Evolutionary conservation across 2,329 filamentous ascomycete species (phyloP), one percentile per base, ranked within the genome.

Genomic region (Phoma sp.): DNA sequence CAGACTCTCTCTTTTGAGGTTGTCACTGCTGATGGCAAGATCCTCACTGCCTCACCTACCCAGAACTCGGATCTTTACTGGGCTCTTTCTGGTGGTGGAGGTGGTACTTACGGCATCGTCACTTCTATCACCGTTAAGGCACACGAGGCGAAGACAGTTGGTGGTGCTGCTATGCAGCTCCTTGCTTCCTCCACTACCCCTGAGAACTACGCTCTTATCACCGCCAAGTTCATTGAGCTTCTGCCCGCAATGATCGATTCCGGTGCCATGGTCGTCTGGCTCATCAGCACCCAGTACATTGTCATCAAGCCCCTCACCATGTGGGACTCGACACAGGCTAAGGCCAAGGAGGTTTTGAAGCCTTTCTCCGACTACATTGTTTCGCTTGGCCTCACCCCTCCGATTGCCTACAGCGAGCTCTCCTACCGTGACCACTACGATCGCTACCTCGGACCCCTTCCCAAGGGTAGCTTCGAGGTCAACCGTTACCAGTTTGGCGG

Each of bases 11-110:
- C 68, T 10, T 70, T 58, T 33, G 66, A 65, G 27, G 71, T 75
- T 7, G 65, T 74, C 7, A 73, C 69, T 3, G 65, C 69, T 38
- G 58, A 66, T 11, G 73, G 73, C 11, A 47, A 60, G 13, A 41
- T 65, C 4, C 44, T 71, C n/a, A 69, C 54, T 22, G 71, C 71
- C 2, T 65, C 70, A 4, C 44, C 65, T 11, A 62, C 59, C 4
- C 32, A 68, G 23, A 70, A 74, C 50, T 24, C 60, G 2, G 72
- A 75, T 36, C 65, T 74, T 2, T 75, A 72, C 60, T 76, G 72
- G 73, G 73, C 73, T 7, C 56, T 76, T 2, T 61, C 55, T 13
- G 73, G 70, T 25, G 70, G 72, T 2, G 66, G 65, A 3, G 69
- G 67, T 13, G 66, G 69, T 13, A 70, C 67, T 0, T 75, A 66